A percentile compares a stretch with the other conserved stretches of the same genome.
phyloP scores from a whole-genome alignment of 139 green algal genomes.

The Volvox reticuliferus region DNA sequence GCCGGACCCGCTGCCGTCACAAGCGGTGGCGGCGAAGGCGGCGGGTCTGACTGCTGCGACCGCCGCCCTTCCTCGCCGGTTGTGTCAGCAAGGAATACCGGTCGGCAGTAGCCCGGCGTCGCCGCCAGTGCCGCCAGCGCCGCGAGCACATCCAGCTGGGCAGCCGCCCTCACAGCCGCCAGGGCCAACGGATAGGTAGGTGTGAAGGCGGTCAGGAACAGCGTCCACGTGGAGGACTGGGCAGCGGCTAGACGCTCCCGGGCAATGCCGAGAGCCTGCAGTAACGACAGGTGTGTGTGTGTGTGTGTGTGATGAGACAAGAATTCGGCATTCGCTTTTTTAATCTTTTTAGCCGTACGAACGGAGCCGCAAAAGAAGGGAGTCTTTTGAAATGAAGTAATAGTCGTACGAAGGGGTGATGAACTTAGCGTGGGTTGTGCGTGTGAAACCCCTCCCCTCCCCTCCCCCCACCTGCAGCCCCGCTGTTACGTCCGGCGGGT shows the following conservation, averaged over 20 bases:
- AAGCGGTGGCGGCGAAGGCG: not conserved
- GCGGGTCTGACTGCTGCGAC: not conserved
- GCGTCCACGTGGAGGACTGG: conserved; percentile 52
- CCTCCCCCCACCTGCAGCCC: conserved; percentile 29
- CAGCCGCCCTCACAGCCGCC: conserved; percentile 73
- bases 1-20: not conserved
- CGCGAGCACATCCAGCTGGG: conserved; percentile 83
- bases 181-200: conserved; percentile 56
- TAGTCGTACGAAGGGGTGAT: too few species aligned
- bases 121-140: conserved; percentile 74
- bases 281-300: not conserved
- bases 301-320: too few species aligned
- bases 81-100: not conserved
- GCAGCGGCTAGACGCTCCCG: conserved; percentile 60
- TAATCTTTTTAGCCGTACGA: too few species aligned
- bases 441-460: not conserved
- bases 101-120: conserved; percentile 51
- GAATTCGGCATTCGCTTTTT: too few species aligned
- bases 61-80: not conserved
- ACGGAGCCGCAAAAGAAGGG: too few species aligned
- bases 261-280: conserved; percentile 49
- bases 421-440: too few species aligned
- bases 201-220: conserved; percentile 48
- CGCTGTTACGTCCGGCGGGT: conserved; percentile 51
- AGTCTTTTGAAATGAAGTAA: too few species aligned